These are phyloP conservation scores for Capsella bursapastoris DNA, from an alignment of 345 rosid genomes.

Conservation along the genomic window DNA sequence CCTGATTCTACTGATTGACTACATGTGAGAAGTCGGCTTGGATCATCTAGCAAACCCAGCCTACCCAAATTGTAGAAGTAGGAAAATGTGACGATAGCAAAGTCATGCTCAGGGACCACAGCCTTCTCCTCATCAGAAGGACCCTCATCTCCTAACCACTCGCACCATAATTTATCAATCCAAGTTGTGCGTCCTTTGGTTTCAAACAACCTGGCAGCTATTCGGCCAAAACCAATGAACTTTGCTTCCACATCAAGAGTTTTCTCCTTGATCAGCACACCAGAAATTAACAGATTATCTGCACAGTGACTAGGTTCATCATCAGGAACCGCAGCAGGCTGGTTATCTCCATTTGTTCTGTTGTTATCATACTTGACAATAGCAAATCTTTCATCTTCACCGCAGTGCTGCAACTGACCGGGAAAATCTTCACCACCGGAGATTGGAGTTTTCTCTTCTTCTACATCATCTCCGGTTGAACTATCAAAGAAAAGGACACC, in stretches of 20 bases:
- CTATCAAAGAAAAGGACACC: conserved; percentile 81
- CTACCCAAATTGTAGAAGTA: conserved; percentile 76
- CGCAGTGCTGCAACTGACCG: conserved; percentile 42
- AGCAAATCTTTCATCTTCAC: conserved; percentile 52
- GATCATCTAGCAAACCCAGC: conserved; percentile 62
- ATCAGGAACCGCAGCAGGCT: conserved; percentile 25
- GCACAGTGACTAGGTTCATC: conserved; percentile 23
- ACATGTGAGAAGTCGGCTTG: conserved; percentile 60
- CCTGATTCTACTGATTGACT: conserved; percentile 46
- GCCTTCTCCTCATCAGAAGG: conserved; percentile 43
- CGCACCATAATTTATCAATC: conserved; percentile 83
- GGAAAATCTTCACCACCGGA: conserved; percentile 32
- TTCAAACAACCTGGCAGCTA: conserved; percentile 62
- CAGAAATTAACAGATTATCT: conserved; percentile 54
- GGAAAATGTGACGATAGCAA: conserved; percentile 68
- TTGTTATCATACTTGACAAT: conserved; percentile 57
- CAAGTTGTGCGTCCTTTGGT: conserved; percentile 48
- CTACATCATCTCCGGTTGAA: conserved; percentile 40
- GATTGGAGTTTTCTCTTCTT: conserved; percentile 39
- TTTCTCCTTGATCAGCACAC: conserved; percentile 63
- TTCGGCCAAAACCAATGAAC: conserved; percentile 60
- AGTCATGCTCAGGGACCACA: conserved; percentile 62
- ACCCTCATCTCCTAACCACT: conserved; percentile 73
- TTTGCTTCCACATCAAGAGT: conserved; percentile 63
- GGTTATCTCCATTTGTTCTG: conserved; percentile 26